These are phyloP conservation scores for Colletotrichum limetticola DNA, from an alignment of 2,329 filamentous ascomycete genomes.

Conservation along the genomic window DNA sequence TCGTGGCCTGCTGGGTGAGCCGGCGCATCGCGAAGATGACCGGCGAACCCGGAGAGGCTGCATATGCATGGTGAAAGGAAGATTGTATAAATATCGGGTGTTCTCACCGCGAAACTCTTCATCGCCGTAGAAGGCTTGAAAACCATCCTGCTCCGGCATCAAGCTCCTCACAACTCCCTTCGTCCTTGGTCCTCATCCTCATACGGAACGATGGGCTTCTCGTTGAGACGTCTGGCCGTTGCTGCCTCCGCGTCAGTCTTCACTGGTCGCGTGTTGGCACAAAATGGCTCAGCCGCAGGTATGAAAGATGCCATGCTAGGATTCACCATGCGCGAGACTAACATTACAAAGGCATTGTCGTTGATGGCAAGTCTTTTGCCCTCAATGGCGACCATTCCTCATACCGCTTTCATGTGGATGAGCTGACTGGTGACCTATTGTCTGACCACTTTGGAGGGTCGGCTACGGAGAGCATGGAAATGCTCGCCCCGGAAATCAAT, in stretches of 20 bases:
- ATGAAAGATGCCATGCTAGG: rapidly evolving
- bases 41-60: background rate
- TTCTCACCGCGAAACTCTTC: background rate
- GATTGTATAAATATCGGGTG: conserved; percentile 1
- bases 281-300: conserved; percentile 10
- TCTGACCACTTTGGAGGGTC: conserved; percentile 71
- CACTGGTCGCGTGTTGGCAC: background rate
- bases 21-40: conserved; percentile 1
- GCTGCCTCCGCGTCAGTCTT: background rate
- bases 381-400: conserved; percentile 67
- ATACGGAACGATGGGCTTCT: background rate
- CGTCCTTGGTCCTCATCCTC: background rate
- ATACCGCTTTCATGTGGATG: conserved; percentile 72
- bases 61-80: background rate
- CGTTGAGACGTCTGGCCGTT: conserved; percentile 8
- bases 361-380: conserved; percentile 65
- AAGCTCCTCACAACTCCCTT: background rate
- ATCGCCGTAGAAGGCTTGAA: background rate
- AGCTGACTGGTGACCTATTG: conserved; percentile 64
- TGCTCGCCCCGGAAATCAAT: conserved; percentile 48
- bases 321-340: background rate
- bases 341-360: conserved; percentile 56
- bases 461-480: conserved; percentile 56
- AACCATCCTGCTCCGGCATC: background rate
- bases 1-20: background rate